phyloP scores from a whole-genome alignment of 257 asterid genomes.

The Penstemon newberryi region DNA sequence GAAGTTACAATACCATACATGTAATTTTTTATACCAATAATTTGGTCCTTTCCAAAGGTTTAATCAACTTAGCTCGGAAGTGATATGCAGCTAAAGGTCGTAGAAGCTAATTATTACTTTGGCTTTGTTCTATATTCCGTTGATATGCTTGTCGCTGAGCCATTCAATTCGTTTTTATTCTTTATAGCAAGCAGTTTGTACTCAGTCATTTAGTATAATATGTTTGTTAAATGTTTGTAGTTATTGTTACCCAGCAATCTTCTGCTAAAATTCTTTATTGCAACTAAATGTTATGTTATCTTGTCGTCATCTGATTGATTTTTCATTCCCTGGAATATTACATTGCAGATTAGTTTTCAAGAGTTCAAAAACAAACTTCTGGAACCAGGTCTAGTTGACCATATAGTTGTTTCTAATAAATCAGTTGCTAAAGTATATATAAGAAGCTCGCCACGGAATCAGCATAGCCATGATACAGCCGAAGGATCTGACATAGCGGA shows the following conservation, averaged over 20 bases:
- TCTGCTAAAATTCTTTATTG: no score
- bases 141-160: not conserved
- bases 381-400: slow-evolving; percentile 88
- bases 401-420: slow-evolving; percentile 55
- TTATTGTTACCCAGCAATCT: no score
- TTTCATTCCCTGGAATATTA: slow-evolving; percentile 14
- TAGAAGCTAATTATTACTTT: no score
- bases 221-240: not conserved
- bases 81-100: no score
- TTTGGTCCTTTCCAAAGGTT: no score
- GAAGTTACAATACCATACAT: no score
- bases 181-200: not conserved
- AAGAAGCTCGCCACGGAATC: slow-evolving; percentile 39
- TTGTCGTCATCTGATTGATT: slow-evolving; percentile 7
- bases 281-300: not conserved
- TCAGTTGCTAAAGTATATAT: slow-evolving; percentile 68
- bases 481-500: not conserved
- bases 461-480: slow-evolving; percentile 13
- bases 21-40: no score
- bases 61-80: no score
- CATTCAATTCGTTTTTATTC: not conserved
- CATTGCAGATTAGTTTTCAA: slow-evolving; percentile 78
- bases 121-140: no score
- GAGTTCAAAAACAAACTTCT: slow-evolving; percentile 77
- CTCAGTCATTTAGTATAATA: not conserved